phyloP scores from a whole-genome alignment of 1,284 basidiomycete genomes.

The Austroboletus niveus region DNA sequence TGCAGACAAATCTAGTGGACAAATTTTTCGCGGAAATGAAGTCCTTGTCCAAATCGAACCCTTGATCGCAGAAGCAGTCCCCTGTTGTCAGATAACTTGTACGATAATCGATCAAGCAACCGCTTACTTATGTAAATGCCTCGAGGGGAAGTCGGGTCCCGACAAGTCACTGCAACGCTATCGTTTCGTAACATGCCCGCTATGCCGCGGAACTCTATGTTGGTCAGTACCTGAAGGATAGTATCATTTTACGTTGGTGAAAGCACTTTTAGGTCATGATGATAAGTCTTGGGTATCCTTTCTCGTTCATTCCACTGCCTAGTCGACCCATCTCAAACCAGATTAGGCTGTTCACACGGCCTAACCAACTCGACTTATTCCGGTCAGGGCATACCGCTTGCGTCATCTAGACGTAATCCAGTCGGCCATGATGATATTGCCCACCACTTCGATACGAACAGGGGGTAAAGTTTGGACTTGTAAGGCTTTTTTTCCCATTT shows the following conservation, averaged over 20 bases:
- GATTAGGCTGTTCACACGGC: conserved; percentile 3
- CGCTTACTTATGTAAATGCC: not conserved
- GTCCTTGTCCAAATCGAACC: conserved; percentile 1
- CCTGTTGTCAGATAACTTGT: not conserved
- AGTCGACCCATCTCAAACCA: conserved; percentile 2
- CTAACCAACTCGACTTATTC: conserved; percentile 1
- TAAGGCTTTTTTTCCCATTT: too few relatives aligned
- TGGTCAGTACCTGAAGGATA: conserved; percentile 5
- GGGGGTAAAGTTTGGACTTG: too few relatives aligned
- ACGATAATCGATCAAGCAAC: not conserved
- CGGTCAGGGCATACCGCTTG: not conserved
- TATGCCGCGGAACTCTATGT: conserved; percentile 3
- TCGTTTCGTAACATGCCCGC: conserved; percentile 3
- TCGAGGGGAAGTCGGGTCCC: not conserved
- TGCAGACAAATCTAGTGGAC: not conserved
- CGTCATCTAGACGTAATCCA: conserved; percentile 3
- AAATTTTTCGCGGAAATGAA: conserved; percentile 1
- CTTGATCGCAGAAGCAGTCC: not conserved
- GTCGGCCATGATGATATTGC: not conserved
- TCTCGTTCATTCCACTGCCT: not conserved
- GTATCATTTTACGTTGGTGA: conserved; percentile 3
- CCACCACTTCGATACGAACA: too few relatives aligned
- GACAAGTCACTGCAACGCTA: conserved; percentile 1
- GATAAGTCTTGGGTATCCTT: conserved; percentile 3
- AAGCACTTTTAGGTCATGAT: not conserved